phyloP scores from a whole-genome alignment of 78 protist genomes.

The Monosiga brevicollis region DNA sequence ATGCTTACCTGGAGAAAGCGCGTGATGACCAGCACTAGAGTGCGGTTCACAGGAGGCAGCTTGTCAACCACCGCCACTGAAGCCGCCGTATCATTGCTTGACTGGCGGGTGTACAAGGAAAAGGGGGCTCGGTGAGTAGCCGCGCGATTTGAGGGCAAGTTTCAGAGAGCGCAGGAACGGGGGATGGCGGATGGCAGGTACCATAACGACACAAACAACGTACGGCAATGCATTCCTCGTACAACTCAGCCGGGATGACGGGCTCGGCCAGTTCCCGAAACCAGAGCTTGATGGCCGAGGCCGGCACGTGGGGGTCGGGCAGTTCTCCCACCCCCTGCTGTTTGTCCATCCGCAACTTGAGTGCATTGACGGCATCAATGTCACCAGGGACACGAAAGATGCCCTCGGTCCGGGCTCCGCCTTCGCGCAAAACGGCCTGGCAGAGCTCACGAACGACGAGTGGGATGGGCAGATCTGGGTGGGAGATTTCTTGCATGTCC shows the following conservation, averaged over 20 bases:
- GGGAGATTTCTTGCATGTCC: background rate
- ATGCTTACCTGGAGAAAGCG: conserved; percentile 11
- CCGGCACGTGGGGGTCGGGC: conserved; percentile 22
- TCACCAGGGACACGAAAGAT: conserved; percentile 24
- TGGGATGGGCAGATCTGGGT: background rate
- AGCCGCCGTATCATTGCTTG: background rate
- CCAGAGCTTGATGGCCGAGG: conserved; percentile 25
- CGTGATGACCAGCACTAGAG: background rate
- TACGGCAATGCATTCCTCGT: conserved; percentile 1
- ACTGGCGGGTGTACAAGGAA: too few species aligned
- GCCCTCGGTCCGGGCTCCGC: conserved; percentile 4
- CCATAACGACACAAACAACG: too few species aligned
- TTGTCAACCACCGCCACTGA: background rate
- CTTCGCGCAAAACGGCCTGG: background rate
- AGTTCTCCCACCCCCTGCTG: background rate
- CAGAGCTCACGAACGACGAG: background rate
- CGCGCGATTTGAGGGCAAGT: too few species aligned
- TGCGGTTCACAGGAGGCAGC: conserved; percentile 1
- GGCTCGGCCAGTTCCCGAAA: conserved; percentile 32
- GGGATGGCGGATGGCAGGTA: background rate
- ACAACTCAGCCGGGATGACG: conserved; percentile 13
- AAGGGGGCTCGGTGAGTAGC: too few species aligned
- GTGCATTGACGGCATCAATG: background rate
- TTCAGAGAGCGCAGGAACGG: too few species aligned
- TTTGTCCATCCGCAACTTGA: background rate